Percentiles rank a stretch among this genome's conserved stretches.
Conservation (phyloP, 176 grass and related monocot species). For the Urochloa ruziziensis region DNA sequence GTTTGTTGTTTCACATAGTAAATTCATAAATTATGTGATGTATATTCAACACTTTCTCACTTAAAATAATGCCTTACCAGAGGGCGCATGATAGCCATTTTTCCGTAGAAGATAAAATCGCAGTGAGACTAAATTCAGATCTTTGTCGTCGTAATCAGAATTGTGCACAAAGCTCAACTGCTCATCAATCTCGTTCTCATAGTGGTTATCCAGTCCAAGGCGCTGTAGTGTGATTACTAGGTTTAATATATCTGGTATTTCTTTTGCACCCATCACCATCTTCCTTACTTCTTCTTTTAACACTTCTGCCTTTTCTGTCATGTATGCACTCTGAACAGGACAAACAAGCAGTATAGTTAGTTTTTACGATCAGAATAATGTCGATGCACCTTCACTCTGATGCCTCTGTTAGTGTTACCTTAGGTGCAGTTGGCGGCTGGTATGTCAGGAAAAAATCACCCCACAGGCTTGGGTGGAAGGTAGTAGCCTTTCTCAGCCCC, state of each 20-base stretch:
- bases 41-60: neutral
- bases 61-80: slow-evolving; percentile 1
- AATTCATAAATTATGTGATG: neutral
- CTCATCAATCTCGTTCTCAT: slow-evolving; percentile 19
- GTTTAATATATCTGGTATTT: slow-evolving; percentile 14
- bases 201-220: slow-evolving; percentile 27
- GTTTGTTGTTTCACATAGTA: neutral
- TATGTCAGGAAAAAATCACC: slow-evolving; percentile 41
- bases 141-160: neutral
- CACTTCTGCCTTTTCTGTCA: neutral
- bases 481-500: neutral
- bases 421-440: neutral
- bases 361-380: neutral
- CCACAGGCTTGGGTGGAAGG: slow-evolving; percentile 34
- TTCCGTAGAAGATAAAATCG: slow-evolving; percentile 45
- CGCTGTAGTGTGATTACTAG: slow-evolving; percentile 15
- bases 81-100: slow-evolving; percentile 26
- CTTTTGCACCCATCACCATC: neutral
- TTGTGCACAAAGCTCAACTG: neutral
- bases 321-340: neutral
- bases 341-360: neutral
- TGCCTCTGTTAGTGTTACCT: slow-evolving; percentile 11
- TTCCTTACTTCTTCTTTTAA: neutral
- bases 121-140: slow-evolving; percentile 29
- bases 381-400: neutral